These are phyloP conservation scores for Clarkia xantiana DNA, from an alignment of 345 rosid species.

Conservation along the genomic window DNA sequence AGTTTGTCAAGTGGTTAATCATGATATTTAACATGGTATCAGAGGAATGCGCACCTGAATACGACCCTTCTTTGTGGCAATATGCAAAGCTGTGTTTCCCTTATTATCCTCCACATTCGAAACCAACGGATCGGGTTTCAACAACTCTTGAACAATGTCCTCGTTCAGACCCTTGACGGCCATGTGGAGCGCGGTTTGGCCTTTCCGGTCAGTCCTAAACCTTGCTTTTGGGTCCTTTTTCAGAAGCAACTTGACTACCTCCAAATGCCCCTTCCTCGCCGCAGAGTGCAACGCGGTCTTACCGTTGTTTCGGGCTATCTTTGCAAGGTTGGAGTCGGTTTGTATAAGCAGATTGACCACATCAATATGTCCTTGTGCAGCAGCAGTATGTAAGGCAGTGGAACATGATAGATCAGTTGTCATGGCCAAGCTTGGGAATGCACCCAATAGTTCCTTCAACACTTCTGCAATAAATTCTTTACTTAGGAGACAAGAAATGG, in stretches of 20 bases:
- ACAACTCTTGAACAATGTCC: conserved; percentile 64
- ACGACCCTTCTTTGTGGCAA: conserved; percentile 79
- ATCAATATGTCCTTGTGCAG: conserved; percentile 74
- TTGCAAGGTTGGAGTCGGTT: conserved; percentile 67
- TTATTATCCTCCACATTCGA: conserved; percentile 64
- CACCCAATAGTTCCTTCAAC: conserved; percentile 49
- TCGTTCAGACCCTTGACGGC: conserved; percentile 92
- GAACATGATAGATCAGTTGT: conserved; percentile 77
- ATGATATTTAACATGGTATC: background rate
- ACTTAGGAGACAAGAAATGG: background rate
- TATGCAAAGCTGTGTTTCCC: conserved; percentile 89
- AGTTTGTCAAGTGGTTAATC: too few relatives aligned
- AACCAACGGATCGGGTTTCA: conserved; percentile 57
- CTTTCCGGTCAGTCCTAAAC: conserved; percentile 72
- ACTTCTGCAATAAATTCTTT: conserved; percentile 46
- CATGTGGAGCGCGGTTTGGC: conserved; percentile 98
- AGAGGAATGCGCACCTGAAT: conserved; percentile 30
- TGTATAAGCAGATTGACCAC: conserved; percentile 86
- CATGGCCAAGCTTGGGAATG: conserved; percentile 81
- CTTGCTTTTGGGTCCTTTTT: conserved; percentile 76
- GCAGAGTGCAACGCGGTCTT: conserved; percentile 94
- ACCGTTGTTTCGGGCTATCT: conserved; percentile 90
- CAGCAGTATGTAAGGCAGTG: conserved; percentile 97
- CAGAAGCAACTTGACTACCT: conserved; percentile 62
- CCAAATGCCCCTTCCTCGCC: conserved; percentile 92